phyloP scores from a whole-genome alignment of 345 rosid species.

The Triadica sebifera region DNA sequence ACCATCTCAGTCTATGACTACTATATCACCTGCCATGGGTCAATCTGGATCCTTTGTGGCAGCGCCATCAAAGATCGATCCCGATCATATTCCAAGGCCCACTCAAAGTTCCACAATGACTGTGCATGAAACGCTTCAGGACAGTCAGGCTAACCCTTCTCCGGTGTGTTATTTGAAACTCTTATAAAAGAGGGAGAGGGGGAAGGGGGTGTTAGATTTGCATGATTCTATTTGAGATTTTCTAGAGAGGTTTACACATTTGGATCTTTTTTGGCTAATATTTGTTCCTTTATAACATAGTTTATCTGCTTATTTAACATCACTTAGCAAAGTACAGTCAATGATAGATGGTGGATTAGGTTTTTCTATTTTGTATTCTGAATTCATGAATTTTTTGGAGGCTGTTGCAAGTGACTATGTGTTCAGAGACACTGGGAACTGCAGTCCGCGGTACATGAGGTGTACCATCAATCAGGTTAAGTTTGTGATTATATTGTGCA shows the following conservation, averaged over 20 bases:
- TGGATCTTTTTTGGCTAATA: not conserved
- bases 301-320: too few relatives aligned
- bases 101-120: slow-evolving; percentile 13
- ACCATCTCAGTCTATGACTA: slow-evolving; percentile 55
- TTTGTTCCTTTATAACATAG: not conserved
- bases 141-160: slow-evolving; percentile 16
- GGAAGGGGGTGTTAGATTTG: not conserved
- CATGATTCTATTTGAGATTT: not conserved
- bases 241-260: not conserved
- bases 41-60: slow-evolving; percentile 62
- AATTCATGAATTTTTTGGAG: slow-evolving; percentile 6
- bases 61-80: slow-evolving; percentile 72
- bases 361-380: not conserved
- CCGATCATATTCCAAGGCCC: slow-evolving; percentile 85
- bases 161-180: slow-evolving; percentile 10
- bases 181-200: not conserved
- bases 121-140: slow-evolving; percentile 17
- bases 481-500: not conserved
- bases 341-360: not conserved
- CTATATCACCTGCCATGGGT: slow-evolving; percentile 61
- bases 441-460: slow-evolving; percentile 30
- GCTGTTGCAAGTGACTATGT: slow-evolving; percentile 18
- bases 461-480: slow-evolving; percentile 27
- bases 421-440: slow-evolving; percentile 23
- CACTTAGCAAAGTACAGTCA: not conserved